These are phyloP conservation scores for Aspergillus ibericus DNA, from an alignment of 2,329 filamentous ascomycete genomes.

Conservation along the genomic window DNA sequence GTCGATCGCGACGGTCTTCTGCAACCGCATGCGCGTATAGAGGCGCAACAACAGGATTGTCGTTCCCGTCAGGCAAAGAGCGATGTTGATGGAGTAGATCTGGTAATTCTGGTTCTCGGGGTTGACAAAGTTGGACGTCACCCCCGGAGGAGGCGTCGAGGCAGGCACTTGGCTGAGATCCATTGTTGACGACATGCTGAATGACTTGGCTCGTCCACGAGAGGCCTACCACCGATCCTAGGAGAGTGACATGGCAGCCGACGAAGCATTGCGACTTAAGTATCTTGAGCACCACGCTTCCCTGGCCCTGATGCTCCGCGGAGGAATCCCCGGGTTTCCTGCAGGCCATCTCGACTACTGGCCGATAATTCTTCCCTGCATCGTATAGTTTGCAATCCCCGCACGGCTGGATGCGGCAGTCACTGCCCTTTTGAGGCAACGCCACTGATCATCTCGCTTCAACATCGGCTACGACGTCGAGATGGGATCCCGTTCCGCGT, in stretches of 20 bases:
- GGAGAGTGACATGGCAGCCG: not conserved
- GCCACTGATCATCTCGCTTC: not conserved
- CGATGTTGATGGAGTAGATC: constrained; percentile 15
- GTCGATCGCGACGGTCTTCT: constrained; percentile 6
- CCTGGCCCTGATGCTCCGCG: not conserved
- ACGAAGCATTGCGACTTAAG: not conserved
- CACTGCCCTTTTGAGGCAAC: not conserved
- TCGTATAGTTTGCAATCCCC: not conserved
- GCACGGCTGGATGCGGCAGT: not conserved
- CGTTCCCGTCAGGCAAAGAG: constrained; percentile 11
- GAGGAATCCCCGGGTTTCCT: not conserved
- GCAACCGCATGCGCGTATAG: constrained; percentile 10
- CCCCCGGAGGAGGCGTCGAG: constrained; percentile 7
- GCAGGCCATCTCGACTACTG: not conserved
- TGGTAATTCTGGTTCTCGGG: constrained; percentile 9
- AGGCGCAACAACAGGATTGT: constrained; percentile 8
- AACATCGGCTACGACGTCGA: not conserved
- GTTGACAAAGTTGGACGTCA: constrained; percentile 15
- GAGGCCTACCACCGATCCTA: not conserved
- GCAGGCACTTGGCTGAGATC: constrained; percentile 14
- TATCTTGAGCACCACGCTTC: not conserved
- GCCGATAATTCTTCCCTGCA: not conserved
- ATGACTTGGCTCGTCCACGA: not conserved
- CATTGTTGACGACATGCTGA: constrained; percentile 1
- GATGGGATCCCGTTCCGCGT: not conserved